A percentile compares a stretch with the other conserved stretches of the same genome.
phyloP scores from a whole-genome alignment of 148 eudicot genomes.

The Rhododendron williamsianum region DNA sequence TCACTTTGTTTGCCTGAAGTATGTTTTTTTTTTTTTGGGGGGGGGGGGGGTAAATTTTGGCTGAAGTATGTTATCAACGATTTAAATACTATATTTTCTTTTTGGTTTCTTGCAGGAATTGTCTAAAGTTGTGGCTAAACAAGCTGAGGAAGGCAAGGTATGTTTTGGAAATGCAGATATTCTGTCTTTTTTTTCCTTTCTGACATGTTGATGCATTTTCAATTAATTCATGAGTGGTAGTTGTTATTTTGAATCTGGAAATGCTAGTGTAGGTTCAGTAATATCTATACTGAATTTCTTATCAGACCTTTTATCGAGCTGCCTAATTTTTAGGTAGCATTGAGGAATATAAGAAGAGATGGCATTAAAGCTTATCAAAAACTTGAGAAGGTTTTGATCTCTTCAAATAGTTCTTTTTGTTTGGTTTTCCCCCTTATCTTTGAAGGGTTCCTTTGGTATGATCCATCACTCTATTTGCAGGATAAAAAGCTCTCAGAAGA shows the following conservation, averaged over 20 bases:
- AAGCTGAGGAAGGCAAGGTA: conserved; percentile 96
- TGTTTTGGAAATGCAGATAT: background rate
- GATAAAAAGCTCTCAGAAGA: conserved; percentile 96
- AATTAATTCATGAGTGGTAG: background rate
- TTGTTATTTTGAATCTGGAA: background rate
- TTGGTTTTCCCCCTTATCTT: background rate
- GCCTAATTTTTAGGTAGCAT: conserved; percentile 55
- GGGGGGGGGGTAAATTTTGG: background rate
- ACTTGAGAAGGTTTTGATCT: conserved; percentile 73
- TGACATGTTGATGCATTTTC: background rate
- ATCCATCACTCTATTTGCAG: conserved; percentile 34
- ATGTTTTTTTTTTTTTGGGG: background rate
- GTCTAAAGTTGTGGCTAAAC: conserved; percentile 74
- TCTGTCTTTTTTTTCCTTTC: background rate
- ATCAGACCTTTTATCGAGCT: background rate
- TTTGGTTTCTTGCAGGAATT: conserved; percentile 57
- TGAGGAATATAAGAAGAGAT: conserved; percentile 95
- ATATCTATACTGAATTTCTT: background rate
- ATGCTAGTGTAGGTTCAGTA: background rate
- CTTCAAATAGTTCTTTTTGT: background rate
- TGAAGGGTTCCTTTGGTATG: background rate
- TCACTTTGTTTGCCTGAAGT: background rate
- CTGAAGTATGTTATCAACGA: background rate
- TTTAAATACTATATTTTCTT: background rate
- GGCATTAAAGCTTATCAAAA: conserved; percentile 86